These are phyloP conservation scores for Leccinum pellstonianum DNA, from an alignment of 768 basidiomycete species.

Conservation along the genomic window DNA sequence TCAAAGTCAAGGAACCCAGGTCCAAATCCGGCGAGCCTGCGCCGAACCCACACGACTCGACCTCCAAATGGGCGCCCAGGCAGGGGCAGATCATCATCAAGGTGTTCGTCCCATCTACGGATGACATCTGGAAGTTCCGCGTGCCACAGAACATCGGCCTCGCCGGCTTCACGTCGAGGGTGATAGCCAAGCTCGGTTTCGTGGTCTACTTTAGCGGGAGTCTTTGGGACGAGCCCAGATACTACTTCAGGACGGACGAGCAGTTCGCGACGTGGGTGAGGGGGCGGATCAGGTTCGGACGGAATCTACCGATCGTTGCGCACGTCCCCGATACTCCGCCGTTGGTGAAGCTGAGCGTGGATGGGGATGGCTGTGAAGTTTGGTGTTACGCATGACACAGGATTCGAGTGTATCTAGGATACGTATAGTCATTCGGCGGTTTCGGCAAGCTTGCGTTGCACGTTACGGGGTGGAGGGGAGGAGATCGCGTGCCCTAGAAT, in stretches of 20 bases:
- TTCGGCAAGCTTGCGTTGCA: neutral
- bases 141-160: constrained; percentile 34
- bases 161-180: constrained; percentile 31
- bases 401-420: neutral
- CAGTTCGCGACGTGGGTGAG: constrained; percentile 36
- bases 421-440: neutral
- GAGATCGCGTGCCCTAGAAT: neutral
- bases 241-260: constrained; percentile 32
- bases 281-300: constrained; percentile 32
- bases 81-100: constrained; percentile 39
- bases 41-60: constrained; percentile 1
- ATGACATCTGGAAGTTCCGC: constrained; percentile 41
- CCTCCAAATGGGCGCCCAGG: constrained; percentile 32
- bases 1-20: neutral
- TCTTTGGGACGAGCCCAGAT: constrained; percentile 28
- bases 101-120: constrained; percentile 38
- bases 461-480: neutral
- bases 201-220: constrained; percentile 34
- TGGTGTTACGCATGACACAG: constrained; percentile 18
- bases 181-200: constrained; percentile 38
- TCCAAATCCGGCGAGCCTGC: neutral
- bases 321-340: constrained; percentile 22
- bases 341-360: constrained; percentile 19
- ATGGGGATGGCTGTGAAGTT: constrained; percentile 20
- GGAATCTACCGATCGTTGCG: constrained; percentile 37